Percentiles rank a stretch among this genome's conserved stretches.
phyloP scores from a whole-genome alignment of 169 alveolate species.

The Amoebophrya sp. region DNA sequence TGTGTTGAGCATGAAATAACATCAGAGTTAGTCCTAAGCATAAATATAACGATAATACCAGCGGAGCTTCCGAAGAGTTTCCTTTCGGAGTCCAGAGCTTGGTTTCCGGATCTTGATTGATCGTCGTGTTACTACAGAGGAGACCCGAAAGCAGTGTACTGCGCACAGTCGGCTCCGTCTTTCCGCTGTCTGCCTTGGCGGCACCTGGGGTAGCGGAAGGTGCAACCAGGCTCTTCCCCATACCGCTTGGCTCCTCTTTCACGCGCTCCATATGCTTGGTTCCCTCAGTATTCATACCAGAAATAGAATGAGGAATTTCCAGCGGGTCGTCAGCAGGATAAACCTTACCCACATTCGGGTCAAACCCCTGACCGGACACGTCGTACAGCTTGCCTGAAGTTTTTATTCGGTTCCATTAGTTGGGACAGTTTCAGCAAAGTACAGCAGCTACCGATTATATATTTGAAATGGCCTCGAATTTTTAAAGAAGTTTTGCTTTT shows the following conservation, averaged over 20 bases:
- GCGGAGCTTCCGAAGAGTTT: conserved; percentile 43
- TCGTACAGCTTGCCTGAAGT: conserved; percentile 36
- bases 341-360: conserved; percentile 36
- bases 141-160: background rate
- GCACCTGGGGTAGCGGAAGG: conserved; percentile 4
- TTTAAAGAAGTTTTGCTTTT: no score
- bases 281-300: background rate
- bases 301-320: conserved; percentile 1
- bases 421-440: background rate
- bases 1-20: no score
- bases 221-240: background rate
- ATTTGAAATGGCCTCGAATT: no score
- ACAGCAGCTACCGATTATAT: no score
- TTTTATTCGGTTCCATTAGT: no score
- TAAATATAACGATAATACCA: no score
- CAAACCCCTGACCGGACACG: conserved; percentile 45
- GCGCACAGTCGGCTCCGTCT: background rate
- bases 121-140: background rate
- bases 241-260: background rate
- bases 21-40: no score
- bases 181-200: background rate
- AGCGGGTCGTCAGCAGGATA: conserved; percentile 25
- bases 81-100: conserved; percentile 30
- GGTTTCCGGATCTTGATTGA: background rate
- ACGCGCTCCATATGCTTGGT: background rate